Evolutionary conservation across 2,329 filamentous ascomycete genomes (phyloP).

Genomic region (Davidsoniella australis): DNA sequence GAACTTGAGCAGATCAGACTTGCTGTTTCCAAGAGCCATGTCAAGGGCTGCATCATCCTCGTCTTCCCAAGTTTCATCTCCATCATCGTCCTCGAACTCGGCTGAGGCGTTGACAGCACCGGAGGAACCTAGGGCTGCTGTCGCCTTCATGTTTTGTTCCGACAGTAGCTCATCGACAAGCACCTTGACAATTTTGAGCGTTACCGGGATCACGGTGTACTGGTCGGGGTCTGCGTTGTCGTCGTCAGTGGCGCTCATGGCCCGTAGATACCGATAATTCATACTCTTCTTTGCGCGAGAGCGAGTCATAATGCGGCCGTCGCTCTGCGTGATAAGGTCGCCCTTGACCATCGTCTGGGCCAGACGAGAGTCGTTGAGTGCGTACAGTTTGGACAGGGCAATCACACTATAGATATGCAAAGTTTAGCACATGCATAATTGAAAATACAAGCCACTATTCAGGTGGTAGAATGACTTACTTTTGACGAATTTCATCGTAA

Average conservation of each 20-base stretch:
- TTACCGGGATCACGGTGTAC: conserved; percentile 72
- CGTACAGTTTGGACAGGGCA: conserved; percentile 80
- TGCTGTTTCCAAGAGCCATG: conserved; percentile 50
- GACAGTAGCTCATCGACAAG: conserved; percentile 81
- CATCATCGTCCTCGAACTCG: conserved; percentile 34
- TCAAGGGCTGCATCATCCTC: conserved; percentile 77
- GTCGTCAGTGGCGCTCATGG: conserved; percentile 12
- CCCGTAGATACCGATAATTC: conserved; percentile 16
- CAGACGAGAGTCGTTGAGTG: conserved; percentile 66
- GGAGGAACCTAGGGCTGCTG: conserved; percentile 44
- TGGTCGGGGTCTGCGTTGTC: conserved; percentile 55
- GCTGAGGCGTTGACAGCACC: conserved; percentile 43
- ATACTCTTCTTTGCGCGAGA: conserved; percentile 72
- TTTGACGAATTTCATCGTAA: conserved; percentile 92
- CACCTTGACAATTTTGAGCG: conserved; percentile 91
- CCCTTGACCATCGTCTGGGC: conserved; percentile 73
- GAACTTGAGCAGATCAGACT: conserved; percentile 66
- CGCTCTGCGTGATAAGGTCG: conserved; percentile 66
- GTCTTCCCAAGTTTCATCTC: conserved; percentile 58
- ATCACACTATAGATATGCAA: conserved; percentile 46
- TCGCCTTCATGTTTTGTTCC: conserved; percentile 48
- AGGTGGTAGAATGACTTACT: conserved; percentile 37
- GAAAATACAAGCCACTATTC: too few relatives aligned
- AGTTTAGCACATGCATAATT: too few relatives aligned
- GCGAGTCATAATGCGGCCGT: conserved; percentile 79